Conservation (phyloP, 1,139 yeast genomes). For the Blastobotrys persicus region DNA sequence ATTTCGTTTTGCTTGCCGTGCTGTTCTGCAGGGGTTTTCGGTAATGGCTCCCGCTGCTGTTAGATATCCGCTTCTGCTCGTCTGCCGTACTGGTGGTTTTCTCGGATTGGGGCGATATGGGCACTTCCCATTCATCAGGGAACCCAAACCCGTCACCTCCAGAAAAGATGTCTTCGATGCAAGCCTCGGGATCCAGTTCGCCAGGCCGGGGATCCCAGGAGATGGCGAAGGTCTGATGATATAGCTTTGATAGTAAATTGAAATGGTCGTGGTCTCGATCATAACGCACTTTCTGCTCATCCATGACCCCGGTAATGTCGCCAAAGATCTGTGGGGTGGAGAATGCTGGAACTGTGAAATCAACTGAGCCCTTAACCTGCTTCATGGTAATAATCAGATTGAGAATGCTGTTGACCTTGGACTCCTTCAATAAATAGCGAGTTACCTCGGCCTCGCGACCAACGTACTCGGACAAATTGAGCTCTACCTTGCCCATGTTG, state of each 20-base stretch:
- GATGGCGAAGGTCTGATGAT: constrained; percentile 62
- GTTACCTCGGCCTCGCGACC: constrained; percentile 53
- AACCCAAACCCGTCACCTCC: constrained; percentile 61
- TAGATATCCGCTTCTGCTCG: not conserved
- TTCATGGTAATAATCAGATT: constrained; percentile 49
- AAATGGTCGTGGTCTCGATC: not conserved
- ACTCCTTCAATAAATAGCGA: constrained; percentile 67
- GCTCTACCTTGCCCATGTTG: constrained; percentile 60
- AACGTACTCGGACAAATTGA: constrained; percentile 73
- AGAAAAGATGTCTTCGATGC: constrained; percentile 70
- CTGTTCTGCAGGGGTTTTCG: not conserved
- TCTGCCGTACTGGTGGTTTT: not conserved
- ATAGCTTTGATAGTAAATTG: constrained; percentile 35
- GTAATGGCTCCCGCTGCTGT: not conserved
- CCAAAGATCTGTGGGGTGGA: constrained; percentile 35
- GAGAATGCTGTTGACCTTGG: constrained; percentile 78
- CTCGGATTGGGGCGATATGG: not conserved
- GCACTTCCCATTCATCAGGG: not conserved
- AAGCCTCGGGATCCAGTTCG: constrained; percentile 68
- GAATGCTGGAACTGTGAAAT: constrained; percentile 35
- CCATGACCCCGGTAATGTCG: constrained; percentile 37
- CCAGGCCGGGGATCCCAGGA: constrained; percentile 80
- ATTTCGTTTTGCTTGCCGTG: not conserved
- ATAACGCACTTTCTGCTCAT: constrained; percentile 23
- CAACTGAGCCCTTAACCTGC: constrained; percentile 45